Conservation (phyloP, 108 stramenopile species). For the Pseudonitzschia multiseries region DNA sequence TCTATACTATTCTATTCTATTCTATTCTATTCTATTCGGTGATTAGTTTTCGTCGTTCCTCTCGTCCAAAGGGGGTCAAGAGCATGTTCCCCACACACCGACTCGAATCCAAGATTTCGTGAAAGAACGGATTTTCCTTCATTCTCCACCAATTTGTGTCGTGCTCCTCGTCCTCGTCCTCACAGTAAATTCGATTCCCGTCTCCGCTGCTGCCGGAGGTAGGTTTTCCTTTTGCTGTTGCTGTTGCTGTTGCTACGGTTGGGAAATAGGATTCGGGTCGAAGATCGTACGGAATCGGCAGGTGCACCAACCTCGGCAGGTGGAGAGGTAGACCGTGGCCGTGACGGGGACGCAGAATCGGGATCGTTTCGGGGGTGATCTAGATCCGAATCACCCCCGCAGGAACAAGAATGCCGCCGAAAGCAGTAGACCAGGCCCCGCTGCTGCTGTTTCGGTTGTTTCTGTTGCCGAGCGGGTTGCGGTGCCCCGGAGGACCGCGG, state of each 20-base stretch:
- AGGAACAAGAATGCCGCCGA: constrained; percentile 45
- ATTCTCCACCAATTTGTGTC: constrained; percentile 15
- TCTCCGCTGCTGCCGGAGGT: too few relatives aligned
- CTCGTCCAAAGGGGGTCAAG: constrained; percentile 51
- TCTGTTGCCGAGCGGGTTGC: too few relatives aligned
- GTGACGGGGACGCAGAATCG: too few relatives aligned
- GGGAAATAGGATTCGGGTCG: too few relatives aligned
- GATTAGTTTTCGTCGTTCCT: not conserved
- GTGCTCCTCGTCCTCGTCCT: constrained; percentile 42
- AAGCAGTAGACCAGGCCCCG: constrained; percentile 64
- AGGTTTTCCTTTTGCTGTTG: constrained; percentile 14
- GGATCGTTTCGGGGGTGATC: too few relatives aligned
- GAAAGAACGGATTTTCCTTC: constrained; percentile 69
- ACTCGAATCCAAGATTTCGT: constrained; percentile 55
- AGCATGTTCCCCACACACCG: constrained; percentile 65
- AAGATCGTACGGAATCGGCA: too few relatives aligned
- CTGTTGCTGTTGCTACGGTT: constrained; percentile 19
- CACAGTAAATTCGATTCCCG: constrained; percentile 58
- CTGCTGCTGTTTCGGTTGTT: too few relatives aligned
- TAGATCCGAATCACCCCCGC: constrained; percentile 3
- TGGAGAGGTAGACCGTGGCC: too few relatives aligned
- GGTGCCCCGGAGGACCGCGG: not conserved
- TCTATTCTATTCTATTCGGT: too few relatives aligned
- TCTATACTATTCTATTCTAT: too few relatives aligned
- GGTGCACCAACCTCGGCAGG: too few relatives aligned